These are phyloP conservation scores for Volvox carteri DNA, from an alignment of 163 green algal genomes.

Conservation along the genomic window DNA sequence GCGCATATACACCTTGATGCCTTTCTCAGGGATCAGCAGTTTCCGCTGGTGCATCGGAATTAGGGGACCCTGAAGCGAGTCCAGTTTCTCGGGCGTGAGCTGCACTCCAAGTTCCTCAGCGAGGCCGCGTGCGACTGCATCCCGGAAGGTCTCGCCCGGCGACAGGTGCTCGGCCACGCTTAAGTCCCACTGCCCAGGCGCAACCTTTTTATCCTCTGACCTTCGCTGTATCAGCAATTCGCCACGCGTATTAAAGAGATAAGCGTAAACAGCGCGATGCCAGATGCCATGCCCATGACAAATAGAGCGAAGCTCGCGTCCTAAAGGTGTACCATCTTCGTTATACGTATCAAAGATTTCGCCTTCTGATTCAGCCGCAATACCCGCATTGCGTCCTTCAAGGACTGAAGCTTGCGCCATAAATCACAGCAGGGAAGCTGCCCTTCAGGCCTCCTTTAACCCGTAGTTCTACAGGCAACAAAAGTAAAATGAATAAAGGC, in stretches of 20 bases:
- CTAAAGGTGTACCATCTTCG: constrained; percentile 64
- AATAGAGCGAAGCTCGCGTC: constrained; percentile 62
- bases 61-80: constrained; percentile 65
- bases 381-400: not conserved
- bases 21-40: constrained; percentile 58
- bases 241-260: constrained; percentile 72
- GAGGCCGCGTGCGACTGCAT: constrained; percentile 75
- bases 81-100: constrained; percentile 1
- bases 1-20: constrained; percentile 50
- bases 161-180: constrained; percentile 84
- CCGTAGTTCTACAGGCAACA: no score
- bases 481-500: no score
- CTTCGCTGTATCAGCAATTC: constrained; percentile 79
- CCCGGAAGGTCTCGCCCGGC: constrained; percentile 73
- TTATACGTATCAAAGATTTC: constrained; percentile 83
- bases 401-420: constrained; percentile 21
- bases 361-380: constrained; percentile 47
- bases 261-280: constrained; percentile 81
- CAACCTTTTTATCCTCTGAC: constrained; percentile 76
- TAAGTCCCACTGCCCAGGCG: constrained; percentile 80
- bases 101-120: constrained; percentile 82
- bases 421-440: no score
- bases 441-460: no score
- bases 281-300: constrained; percentile 77
- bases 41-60: constrained; percentile 67